Conservation (phyloP, 441 rosid genomes). For the Corymbia citriodora region DNA sequence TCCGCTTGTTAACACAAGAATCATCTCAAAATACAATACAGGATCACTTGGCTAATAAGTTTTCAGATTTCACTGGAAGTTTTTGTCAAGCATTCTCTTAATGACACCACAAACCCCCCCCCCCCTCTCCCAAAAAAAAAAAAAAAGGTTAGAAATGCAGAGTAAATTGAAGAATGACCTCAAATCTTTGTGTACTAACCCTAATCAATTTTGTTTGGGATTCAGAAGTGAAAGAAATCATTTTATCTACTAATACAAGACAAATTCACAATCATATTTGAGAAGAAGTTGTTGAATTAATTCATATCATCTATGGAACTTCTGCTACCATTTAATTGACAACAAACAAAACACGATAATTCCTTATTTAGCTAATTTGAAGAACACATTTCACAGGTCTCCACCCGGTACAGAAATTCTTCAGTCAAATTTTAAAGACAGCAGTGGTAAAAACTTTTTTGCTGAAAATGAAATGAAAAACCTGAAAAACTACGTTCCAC, state of each 20-base stretch:
- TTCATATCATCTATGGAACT: background rate
- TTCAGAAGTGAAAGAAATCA: background rate
- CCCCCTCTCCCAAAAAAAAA: no score
- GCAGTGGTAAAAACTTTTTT: background rate
- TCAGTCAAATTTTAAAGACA: background rate
- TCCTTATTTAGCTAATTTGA: background rate
- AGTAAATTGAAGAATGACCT: background rate
- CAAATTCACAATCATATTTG: background rate
- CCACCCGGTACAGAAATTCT: background rate
- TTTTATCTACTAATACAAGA: background rate
- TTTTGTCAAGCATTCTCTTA: background rate
- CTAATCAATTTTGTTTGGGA: background rate
- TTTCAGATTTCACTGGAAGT: background rate
- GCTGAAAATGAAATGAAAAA: background rate
- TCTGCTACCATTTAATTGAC: background rate
- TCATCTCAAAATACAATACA: background rate
- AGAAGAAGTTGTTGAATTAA: background rate
- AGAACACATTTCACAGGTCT: background rate
- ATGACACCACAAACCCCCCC: background rate
- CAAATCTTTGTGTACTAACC: background rate
- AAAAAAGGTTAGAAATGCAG: background rate
- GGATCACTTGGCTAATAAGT: background rate
- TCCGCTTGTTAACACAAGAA: background rate
- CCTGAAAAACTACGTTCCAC: background rate
- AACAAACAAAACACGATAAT: background rate